Base-by-base conservation (phyloP, 345 rosid genomes). In the Citrus cavaleriei region DNA sequence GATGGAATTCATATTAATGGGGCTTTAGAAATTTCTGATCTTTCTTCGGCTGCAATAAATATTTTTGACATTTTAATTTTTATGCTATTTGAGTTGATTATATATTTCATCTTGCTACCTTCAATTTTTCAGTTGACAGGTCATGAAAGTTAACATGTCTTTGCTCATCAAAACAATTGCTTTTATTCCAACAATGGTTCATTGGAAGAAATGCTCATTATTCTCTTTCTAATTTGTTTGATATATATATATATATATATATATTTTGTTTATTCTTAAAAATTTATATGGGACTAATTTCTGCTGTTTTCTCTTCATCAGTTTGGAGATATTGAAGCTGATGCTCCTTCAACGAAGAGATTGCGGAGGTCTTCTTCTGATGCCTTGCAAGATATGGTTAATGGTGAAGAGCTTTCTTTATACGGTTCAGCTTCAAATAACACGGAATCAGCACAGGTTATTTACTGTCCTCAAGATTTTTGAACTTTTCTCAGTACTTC, bases 251-350 rank as follows among this genome's bases (percentile, higher is more conserved):
- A 3, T 30, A 30, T 30, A 30, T 28, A 28, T 28, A 28, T 28
- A 28, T 76, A 64, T 30, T 61, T 55, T 64, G 30, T 24, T 27
- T 34, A 30, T 54, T 55, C 74, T 67, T 14, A 14, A 22, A 59
- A 34, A 27, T 25, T 32, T 54, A n/a, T 19, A 24, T 22, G 54
- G 19, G 10, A 61, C 67, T 67, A 21, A 6, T 64, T 9, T 73
- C 16, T 76, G 59, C 35, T 76, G n/a, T 60, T 42, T 77, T 40
- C 54, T 4, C 51, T 68, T 57, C n/a, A 85, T 67, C 86, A 96
- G 99, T 91, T 82, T 83, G 99, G 97, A 79, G 98, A 94, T 79
- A 93, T 93, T 87, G 99, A 96, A 83, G 95, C 89, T 79, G 99
- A 92, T 63, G 81, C 74, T 70, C 92, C 92, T 85, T 81, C 85